phyloP scores from a whole-genome alignment of 2,329 filamentous ascomycete genomes.

The Talaromyces marneffei region DNA sequence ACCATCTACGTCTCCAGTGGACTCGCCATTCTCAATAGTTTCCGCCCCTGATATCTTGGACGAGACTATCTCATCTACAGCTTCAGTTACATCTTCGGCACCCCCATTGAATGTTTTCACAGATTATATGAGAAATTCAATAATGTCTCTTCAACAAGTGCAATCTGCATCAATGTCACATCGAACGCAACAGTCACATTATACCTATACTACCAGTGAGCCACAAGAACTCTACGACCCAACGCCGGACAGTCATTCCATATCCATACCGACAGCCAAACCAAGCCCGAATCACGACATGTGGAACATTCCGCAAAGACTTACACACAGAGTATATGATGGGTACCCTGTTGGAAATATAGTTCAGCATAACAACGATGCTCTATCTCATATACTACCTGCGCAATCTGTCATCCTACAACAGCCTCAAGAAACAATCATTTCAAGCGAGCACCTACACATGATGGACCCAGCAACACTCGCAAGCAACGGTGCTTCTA shows the following conservation, averaged over 20 bases:
- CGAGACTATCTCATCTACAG: not conserved
- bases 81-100: not conserved
- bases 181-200: not conserved
- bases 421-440: not conserved
- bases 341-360: not conserved
- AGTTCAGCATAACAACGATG: not conserved
- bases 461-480: not conserved
- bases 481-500: not conserved
- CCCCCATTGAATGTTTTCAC: not conserved
- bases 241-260: too few relatives aligned
- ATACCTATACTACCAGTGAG: not conserved
- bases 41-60: not conserved
- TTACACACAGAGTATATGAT: not conserved
- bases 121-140: not conserved
- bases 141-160: not conserved
- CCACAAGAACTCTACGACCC: not conserved
- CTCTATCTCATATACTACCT: not conserved
- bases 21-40: not conserved
- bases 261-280: not conserved
- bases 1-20: not conserved
- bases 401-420: not conserved
- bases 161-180: not conserved
- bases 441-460: not conserved
- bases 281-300: too few relatives aligned
- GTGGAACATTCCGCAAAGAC: not conserved